phyloP scores from a whole-genome alignment of 2,329 filamentous ascomycete species.

The Orbilia ellipsospora region DNA sequence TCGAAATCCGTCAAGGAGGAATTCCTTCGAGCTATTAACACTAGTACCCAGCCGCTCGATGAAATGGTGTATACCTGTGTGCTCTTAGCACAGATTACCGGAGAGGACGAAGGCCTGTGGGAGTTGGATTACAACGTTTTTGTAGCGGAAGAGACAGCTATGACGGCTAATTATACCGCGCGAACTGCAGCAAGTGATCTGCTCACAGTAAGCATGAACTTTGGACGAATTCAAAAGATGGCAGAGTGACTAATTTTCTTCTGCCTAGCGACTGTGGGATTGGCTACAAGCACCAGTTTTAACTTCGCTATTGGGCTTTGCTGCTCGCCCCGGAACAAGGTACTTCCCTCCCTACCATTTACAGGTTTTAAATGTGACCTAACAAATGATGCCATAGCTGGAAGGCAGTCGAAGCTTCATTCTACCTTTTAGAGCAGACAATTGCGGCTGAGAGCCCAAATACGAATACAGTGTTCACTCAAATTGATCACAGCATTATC shows the following conservation, averaged over 20 bases:
- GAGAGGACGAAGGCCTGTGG: conserved; percentile 94
- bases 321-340: conserved; percentile 24
- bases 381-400: conserved; percentile 15
- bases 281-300: conserved; percentile 45
- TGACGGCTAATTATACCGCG: conserved; percentile 95
- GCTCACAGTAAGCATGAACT: conserved; percentile 68
- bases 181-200: conserved; percentile 92
- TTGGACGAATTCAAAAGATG: conserved; percentile 66
- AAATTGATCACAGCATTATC: conserved; percentile 29
- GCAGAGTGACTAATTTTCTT: not conserved
- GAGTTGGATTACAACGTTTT: conserved; percentile 96
- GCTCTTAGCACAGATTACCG: conserved; percentile 78
- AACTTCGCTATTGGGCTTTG: conserved; percentile 28
- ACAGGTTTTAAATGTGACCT: not conserved
- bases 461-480: conserved; percentile 20
- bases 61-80: conserved; percentile 58
- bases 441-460: conserved; percentile 65
- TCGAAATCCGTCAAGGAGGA: conserved; percentile 89
- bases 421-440: conserved; percentile 82
- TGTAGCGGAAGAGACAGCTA: conserved; percentile 91
- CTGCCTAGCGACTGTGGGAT: conserved; percentile 32
- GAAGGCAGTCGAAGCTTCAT: conserved; percentile 77
- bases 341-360: not conserved
- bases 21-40: conserved; percentile 66
- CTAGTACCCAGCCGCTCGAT: conserved; percentile 56